phyloP scores from a whole-genome alignment of 2,329 filamentous ascomycete genomes.

The Albifimbria verrucaria region DNA sequence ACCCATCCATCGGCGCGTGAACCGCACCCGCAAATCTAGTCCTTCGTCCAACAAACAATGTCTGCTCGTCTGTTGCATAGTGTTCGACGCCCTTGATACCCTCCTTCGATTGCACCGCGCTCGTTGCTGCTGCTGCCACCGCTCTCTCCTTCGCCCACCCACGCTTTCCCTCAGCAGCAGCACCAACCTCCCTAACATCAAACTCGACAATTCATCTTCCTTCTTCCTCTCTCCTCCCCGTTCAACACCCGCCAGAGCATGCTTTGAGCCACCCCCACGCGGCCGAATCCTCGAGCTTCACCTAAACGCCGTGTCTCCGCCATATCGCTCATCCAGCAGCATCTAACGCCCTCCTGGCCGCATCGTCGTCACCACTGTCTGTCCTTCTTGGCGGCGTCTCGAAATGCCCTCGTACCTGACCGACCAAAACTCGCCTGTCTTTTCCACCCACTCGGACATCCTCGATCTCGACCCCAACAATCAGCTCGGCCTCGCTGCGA shows the following conservation, averaged over 20 bases:
- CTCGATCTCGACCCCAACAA: conserved; percentile 41
- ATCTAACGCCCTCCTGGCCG: not conserved
- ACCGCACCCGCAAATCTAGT: not conserved
- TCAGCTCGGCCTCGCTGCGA: conserved; percentile 29
- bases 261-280: not conserved
- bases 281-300: not conserved
- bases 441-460: conserved; percentile 38
- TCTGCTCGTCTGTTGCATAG: no score
- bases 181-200: not conserved
- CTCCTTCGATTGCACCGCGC: no score
- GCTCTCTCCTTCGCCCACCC: not conserved
- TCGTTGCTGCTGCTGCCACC: not conserved
- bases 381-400: conserved; percentile 19
- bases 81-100: no score
- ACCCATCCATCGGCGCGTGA: not conserved
- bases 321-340: conserved; percentile 1
- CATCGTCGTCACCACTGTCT: not conserved
- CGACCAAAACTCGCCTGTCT: conserved; percentile 41
- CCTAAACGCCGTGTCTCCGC: not conserved
- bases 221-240: no score
- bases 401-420: conserved; percentile 55
- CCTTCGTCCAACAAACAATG: no score
- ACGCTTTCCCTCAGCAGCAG: not conserved
- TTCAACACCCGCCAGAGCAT: not conserved
- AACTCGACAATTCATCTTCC: no score